Base-by-base conservation (phyloP, 2,329 filamentous ascomycete genomes). In the Botrytis fragariae region DNA sequence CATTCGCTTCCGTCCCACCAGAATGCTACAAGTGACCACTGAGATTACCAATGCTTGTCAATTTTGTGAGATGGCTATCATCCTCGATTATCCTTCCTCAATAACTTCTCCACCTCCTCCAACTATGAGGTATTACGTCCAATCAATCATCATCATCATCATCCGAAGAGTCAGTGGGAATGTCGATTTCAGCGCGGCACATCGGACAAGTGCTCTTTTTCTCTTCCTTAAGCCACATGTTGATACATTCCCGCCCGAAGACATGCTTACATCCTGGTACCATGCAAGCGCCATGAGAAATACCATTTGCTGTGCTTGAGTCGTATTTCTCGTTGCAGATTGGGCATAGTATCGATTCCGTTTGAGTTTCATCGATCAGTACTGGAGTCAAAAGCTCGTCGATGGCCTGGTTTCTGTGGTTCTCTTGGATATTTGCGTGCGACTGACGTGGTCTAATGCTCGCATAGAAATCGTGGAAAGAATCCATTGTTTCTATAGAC, bases 81-180 rank as follows among this genome's bases (percentile, higher is more conserved):
- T n/a, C n/a, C 25, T 14, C 25, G 10, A 63, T 18, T 5, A 29
- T 63, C 18, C 8, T 7, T 29, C 8, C 25, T 16, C 6, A 20
- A 29, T 20, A 12, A 2, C 2, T 18, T 7, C 4, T 29, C 6
- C 8, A 22, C 25, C 2, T 10, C 8, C 3, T 20, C n/a, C 16
- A 22, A n/a, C 2, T 20, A 1, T 9, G 6, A 62, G 6, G 12
- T 4, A 42, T 0, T 39, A n/a, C 4, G 3, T 18, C 60, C 1
- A 25, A 16, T 5, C 20, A 7, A 9, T 18, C 14, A 9, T 4
- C 7, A 8, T 4, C 7, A 8, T 16, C 1, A 62, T 0, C 16
- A 18, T n/a, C 25, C 8, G 2, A 9, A 42, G 22, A 4, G 25
- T 1, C 2, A 7, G 7, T 9, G 14, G 35, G 14, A 62, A 62